Base-by-base conservation (phyloP, 2,329 filamentous ascomycete species). In the Xylariomycetidae sp. region DNA sequence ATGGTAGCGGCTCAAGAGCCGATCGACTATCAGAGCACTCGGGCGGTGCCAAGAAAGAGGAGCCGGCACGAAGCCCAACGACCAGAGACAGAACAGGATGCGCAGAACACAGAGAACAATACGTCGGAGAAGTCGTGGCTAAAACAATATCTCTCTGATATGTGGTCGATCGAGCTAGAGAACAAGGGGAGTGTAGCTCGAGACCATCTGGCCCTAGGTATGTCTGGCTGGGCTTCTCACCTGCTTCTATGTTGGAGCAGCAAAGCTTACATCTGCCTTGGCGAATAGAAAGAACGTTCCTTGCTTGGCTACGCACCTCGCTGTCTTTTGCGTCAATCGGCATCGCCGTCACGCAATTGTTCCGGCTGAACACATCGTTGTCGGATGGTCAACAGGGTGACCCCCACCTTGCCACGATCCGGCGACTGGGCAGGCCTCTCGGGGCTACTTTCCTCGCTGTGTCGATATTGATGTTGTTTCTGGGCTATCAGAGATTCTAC, bases 151-250 rank as follows among this genome's bases (percentile, higher is more conserved):
- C 46, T 68, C 16, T 60, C 54, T 6, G 59, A 65, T 37, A 69
- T 80, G 32, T 68, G 65, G 48, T 75, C 74, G 5, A 71, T 92
- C 32, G 85, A 90, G 64, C 60, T 92, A 39, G 85, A 92, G 58
- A 92, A 92, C 53, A 90, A 87, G 59, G 85, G 85, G 24, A 86
- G 81, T 53, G 85, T 90, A 24, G 85, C 85, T 9, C 68, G 85
- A 50, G 85, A 92, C 58, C 85, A 92, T 62, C 64, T 92, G 35
- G 85, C 85, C 15, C 63, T 92, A 30, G 84, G 84, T 89, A 61
- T 32, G 63, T 40, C 22, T 19, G 22, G 29, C 23, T n/a, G n/a
- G 4, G 23, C 22, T 15, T 29, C 25, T 15, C 29, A 14, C 27
- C 22, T 30, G 10, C 12, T 14, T 31, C 17, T 13, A 13, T 13